Evolutionary conservation across 177 flowering plant species (phyloP), one percentile per base, ranked within the genome.

Genomic region (Vitis hybrid): DNA sequence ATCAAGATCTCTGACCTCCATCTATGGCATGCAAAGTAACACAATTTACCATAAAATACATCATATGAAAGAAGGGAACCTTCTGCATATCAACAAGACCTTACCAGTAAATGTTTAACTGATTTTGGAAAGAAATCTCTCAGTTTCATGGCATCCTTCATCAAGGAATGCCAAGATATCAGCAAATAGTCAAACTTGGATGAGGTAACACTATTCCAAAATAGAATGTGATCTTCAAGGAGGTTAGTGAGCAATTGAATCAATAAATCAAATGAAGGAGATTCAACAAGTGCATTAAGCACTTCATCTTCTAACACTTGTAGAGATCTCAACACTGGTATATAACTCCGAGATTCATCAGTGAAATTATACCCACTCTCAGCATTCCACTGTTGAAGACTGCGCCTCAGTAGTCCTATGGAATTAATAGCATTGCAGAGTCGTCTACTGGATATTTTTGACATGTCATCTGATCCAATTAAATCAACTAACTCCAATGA

Each of bases 311-410:
- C 99, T 83, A 96, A 66, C 63, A 65, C 64, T 9, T 77, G 75
- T 56, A 96, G 67, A 50, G 87, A 80, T 56, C 70, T 71, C 72
- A 93, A 69, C 21, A 89, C 58, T 46, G 84, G 79, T 49, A 54
- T 24, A 27, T 77, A 76, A 57, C 55, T 51, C 58, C 27, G 67
- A 56, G 62, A 52, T 62, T 79, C 75, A 51, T 70, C 73, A 70
- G 24, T 15, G 32, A 48, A 62, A 1, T 66, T 21, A 62, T 74
- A 69, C 27, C 64, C 65, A 54, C 48, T 70, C 80, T 96, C 93
- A 60, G 58, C 69, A 69, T 70, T 78, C 98, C 97, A 91, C 71
- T 92, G 97, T 49, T 79, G 83, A 76, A 81, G 64, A 81, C 85
- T 85, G 66, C 13, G 79, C 67, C 81, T 84, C 60, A 96, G 67